These are phyloP conservation scores for Neofusicoccum umdonicola DNA, from an alignment of 2,329 filamentous ascomycete species.

Conservation along the genomic window DNA sequence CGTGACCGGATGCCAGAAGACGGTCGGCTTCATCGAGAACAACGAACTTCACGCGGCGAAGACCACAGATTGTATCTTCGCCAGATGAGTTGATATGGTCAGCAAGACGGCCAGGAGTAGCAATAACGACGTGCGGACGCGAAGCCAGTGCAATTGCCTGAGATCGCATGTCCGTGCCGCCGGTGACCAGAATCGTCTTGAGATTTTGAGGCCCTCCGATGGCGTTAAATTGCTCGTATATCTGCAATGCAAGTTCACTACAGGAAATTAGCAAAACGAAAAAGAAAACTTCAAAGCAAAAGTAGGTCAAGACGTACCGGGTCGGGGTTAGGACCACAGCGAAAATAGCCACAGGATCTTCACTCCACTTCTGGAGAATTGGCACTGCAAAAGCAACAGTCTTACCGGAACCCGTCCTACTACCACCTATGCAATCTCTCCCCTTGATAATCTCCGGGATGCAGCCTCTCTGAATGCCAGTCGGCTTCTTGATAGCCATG, in stretches of 20 bases:
- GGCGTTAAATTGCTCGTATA: slow-evolving; percentile 93
- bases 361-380: slow-evolving; percentile 88
- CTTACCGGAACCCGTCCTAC: slow-evolving; percentile 93
- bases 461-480: slow-evolving; percentile 86
- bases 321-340: slow-evolving; percentile 87
- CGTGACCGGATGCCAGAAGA: slow-evolving; percentile 70
- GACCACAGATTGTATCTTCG: slow-evolving; percentile 80
- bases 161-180: slow-evolving; percentile 85
- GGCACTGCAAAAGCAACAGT: slow-evolving; percentile 94
- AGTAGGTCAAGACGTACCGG: slow-evolving; percentile 48
- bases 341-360: slow-evolving; percentile 89
- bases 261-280: not conserved
- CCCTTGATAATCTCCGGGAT: slow-evolving; percentile 92
- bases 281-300: not conserved
- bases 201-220: slow-evolving; percentile 85
- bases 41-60: slow-evolving; percentile 76
- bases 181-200: slow-evolving; percentile 85
- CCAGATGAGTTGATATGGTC: slow-evolving; percentile 92
- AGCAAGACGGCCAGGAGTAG: slow-evolving; percentile 87
- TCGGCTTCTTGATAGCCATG: slow-evolving; percentile 83
- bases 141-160: slow-evolving; percentile 82
- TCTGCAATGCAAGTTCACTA: slow-evolving; percentile 88
- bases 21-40: slow-evolving; percentile 96
- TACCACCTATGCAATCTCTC: slow-evolving; percentile 91
- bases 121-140: slow-evolving; percentile 87